phyloP scores from a whole-genome alignment of 2,329 filamentous ascomycete genomes.

The Venturia carpophila region DNA sequence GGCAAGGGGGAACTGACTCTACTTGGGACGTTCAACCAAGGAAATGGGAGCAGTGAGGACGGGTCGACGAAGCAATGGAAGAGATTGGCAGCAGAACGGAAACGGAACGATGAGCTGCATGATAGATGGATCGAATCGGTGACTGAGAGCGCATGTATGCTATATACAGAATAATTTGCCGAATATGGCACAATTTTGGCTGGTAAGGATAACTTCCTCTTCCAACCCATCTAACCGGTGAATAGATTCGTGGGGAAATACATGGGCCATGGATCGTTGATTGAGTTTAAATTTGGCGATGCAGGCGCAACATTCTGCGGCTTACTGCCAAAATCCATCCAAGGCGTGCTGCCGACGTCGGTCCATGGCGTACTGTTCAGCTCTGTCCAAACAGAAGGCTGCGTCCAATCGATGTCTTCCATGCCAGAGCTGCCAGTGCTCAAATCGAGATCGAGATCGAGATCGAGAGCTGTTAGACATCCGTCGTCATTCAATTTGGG shows the following conservation, averaged over 20 bases:
- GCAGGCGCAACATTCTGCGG: not conserved
- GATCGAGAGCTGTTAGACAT: not conserved
- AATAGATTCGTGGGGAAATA: not conserved
- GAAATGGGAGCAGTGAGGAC: too few species aligned
- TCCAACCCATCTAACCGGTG: not conserved
- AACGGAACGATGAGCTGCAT: too few species aligned
- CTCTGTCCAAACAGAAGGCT: not conserved
- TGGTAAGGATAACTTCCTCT: too few species aligned
- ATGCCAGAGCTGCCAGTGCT: conserved; percentile 27
- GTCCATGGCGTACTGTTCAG: not conserved
- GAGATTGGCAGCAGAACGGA: too few species aligned
- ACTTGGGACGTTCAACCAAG: too few species aligned
- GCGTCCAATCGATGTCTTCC: not conserved
- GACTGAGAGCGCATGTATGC: too few species aligned
- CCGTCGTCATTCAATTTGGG: not conserved
- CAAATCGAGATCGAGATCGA: conserved; percentile 37
- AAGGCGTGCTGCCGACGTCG: not conserved
- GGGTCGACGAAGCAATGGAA: too few species aligned
- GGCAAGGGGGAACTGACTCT: too few species aligned
- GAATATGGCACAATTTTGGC: too few species aligned
- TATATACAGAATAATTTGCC: too few species aligned
- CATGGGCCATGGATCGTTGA: not conserved
- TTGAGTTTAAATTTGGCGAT: not conserved
- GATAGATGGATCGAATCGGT: too few species aligned
- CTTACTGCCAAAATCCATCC: not conserved